These are phyloP conservation scores for Nidula microcarpa DNA, from an alignment of 768 basidiomycete species.

Conservation along the genomic window DNA sequence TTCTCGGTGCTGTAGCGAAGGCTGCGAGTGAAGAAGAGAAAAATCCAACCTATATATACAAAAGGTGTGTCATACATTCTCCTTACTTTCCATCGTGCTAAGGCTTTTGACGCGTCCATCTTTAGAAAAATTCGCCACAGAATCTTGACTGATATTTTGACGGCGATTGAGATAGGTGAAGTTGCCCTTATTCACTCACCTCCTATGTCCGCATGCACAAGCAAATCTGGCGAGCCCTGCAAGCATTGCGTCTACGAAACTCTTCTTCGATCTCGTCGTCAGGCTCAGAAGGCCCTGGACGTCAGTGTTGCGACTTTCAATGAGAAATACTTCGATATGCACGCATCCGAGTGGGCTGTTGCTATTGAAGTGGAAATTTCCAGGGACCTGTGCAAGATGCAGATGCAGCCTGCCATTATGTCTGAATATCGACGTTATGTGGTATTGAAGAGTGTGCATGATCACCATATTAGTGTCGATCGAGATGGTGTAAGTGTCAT, in stretches of 20 bases:
- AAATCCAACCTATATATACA: conserved; percentile 30
- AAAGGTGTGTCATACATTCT: conserved; percentile 28
- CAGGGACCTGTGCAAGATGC: conserved; percentile 48
- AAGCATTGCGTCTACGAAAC: conserved; percentile 36
- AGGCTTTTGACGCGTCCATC: neutral
- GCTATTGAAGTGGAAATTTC: conserved; percentile 44
- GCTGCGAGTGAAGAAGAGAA: conserved; percentile 30
- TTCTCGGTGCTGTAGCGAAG: conserved; percentile 53
- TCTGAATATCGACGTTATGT: conserved; percentile 63
- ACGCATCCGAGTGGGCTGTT: conserved; percentile 22
- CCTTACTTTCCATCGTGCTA: neutral
- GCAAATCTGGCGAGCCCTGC: neutral
- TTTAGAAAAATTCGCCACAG: conserved; percentile 30
- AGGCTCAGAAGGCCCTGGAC: conserved; percentile 39
- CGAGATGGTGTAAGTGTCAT: conserved; percentile 42
- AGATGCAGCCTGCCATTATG: conserved; percentile 63
- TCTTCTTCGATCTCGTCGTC: conserved; percentile 21
- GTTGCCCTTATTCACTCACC: conserved; percentile 54
- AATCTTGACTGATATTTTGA: conserved; percentile 29
- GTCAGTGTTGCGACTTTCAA: conserved; percentile 38
- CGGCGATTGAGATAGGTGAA: conserved; percentile 51
- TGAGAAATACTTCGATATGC: conserved; percentile 27
- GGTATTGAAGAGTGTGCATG: conserved; percentile 40
- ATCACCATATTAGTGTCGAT: conserved; percentile 18
- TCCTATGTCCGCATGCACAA: conserved; percentile 13